Conservation (phyloP, 1,284 basidiomycete genomes). For the Heterobasidion parviporum region DNA sequence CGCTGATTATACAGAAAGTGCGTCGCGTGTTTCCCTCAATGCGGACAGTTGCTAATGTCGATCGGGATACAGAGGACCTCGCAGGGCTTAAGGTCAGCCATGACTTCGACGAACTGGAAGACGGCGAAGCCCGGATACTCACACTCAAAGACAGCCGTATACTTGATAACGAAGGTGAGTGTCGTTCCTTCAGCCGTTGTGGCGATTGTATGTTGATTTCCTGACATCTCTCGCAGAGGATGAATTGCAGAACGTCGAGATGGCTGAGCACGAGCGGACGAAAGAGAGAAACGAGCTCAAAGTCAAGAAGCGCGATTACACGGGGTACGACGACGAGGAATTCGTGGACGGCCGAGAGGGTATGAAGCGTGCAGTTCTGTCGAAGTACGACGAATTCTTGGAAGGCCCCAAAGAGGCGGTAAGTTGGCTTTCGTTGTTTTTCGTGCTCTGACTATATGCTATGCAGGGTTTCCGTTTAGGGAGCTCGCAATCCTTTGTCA, state of each 20-base stretch:
- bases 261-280: constrained; percentile 79
- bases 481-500: constrained; percentile 31
- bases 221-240: constrained; percentile 59
- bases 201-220: not conserved
- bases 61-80: constrained; percentile 59
- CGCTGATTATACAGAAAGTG: constrained; percentile 75
- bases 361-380: constrained; percentile 75
- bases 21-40: constrained; percentile 19
- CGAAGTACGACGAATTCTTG: constrained; percentile 92
- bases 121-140: constrained; percentile 91
- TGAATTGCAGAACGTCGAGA: constrained; percentile 90
- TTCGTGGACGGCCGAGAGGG: constrained; percentile 69
- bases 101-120: constrained; percentile 84
- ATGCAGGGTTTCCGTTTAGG: constrained; percentile 79
- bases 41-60: not conserved
- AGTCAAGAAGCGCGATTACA: constrained; percentile 86
- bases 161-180: constrained; percentile 82
- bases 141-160: constrained; percentile 94
- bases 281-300: constrained; percentile 80
- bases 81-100: constrained; percentile 93
- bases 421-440: constrained; percentile 15
- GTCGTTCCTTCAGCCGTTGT: not conserved
- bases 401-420: constrained; percentile 64
- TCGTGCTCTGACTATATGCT: not conserved
- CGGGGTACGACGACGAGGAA: constrained; percentile 95